Evolutionary conservation across 768 basidiomycete species (phyloP), one percentile per base, ranked within the genome.

Genomic region (Russula vinacea): DNA sequence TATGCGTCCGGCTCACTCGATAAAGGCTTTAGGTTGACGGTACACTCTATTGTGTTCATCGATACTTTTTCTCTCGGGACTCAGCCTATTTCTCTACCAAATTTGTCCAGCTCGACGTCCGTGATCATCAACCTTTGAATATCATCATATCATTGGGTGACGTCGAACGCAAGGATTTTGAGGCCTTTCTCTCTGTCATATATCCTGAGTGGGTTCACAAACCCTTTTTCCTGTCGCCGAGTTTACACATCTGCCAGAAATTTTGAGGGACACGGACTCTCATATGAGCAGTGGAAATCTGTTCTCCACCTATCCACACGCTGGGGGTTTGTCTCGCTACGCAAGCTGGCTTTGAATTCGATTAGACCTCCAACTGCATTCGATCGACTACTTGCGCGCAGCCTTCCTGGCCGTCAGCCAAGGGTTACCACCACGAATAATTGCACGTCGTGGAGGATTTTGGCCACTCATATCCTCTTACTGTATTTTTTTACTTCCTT

Each of bases 321-420:
- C 51, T 79, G 35, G 76, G 74, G 59, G 54, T 74, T 64, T 62
- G 73, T 60, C 39, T 67, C 58, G 55, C 70, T 67, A 66, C 76
- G 62, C 68, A 54, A 17, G 53, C 49, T 56, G 10, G 53, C 63
- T 1, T 22, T 67, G 17, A 24, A 11, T 7, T 26, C 37, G 2
- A 58, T 65, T 19, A 11, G 52, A 1, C 63, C 62, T 4, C 52
- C 62, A n/a, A 57, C 62, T 0, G n/a, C 62, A 33, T 10, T 37
- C 52, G 62, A 66, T 33, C 62, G 24, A 5, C 66, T 67, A 13
- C 66, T 67, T 5, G 62, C 56, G 1, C 66, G 66, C 9, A 44
- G n/a, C n/a, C n/a, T n/a, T n/a, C n/a, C n/a, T n/a, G n/a, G n/a
- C n/a, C n/a, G n/a, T n/a, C n/a, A n/a, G n/a, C n/a, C n/a, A n/a